Evolutionary conservation across 441 rosid species (phyloP).

Genomic region (Erysimum pusillum): DNA sequence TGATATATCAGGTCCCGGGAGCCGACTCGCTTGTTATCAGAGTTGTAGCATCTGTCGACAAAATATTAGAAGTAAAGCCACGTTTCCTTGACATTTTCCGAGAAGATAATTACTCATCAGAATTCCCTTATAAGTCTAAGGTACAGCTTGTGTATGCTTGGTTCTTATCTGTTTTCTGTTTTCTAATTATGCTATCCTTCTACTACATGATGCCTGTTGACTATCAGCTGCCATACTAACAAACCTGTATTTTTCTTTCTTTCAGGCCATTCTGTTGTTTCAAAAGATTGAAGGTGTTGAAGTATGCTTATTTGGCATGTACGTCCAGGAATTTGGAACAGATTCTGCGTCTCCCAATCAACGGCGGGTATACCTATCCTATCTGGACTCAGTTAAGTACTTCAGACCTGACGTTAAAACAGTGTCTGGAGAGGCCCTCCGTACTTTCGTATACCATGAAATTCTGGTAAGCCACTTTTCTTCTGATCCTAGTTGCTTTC

Average conservation of each 20-base stretch:
- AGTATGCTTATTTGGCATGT: constrained; percentile 97
- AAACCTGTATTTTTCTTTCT: neutral
- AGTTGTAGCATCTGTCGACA: constrained; percentile 97
- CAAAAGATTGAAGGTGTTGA: constrained; percentile 99
- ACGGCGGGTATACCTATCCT: constrained; percentile 90
- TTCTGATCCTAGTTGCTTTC: constrained; percentile 3
- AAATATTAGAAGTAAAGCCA: constrained; percentile 86
- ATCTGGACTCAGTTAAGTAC: constrained; percentile 92
- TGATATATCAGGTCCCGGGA: constrained; percentile 73
- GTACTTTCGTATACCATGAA: constrained; percentile 97
- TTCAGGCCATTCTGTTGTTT: constrained; percentile 83
- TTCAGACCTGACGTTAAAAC: constrained; percentile 90
- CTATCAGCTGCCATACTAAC: constrained; percentile 19
- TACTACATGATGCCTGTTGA: constrained; percentile 5
- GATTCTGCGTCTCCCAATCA: constrained; percentile 78
- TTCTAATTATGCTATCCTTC: no score
- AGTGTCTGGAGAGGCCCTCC: constrained; percentile 94
- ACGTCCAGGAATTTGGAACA: constrained; percentile 95
- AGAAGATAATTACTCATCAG: constrained; percentile 82
- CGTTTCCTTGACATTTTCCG: constrained; percentile 85
- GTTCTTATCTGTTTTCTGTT: constrained; percentile 24
- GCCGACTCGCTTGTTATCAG: constrained; percentile 88
- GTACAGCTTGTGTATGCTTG: constrained; percentile 49
- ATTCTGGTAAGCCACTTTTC: constrained; percentile 69
- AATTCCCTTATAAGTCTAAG: constrained; percentile 93